These are phyloP conservation scores for Eucalyptus fibrosa DNA, from an alignment of 345 rosid species.

Conservation along the genomic window DNA sequence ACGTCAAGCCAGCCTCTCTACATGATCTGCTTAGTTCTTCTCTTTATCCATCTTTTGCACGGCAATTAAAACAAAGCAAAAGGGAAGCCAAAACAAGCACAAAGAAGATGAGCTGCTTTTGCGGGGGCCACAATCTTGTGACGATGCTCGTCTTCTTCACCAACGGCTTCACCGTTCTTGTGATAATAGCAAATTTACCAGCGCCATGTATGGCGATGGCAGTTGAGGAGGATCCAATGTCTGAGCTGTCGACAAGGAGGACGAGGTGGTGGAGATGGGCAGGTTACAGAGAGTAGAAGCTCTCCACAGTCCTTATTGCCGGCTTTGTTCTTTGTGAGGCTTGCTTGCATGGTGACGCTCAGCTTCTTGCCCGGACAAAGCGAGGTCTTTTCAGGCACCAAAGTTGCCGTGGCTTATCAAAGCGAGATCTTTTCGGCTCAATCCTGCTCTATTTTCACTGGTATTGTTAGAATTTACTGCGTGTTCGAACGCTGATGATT, in stretches of 20 bases:
- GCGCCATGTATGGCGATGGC: no score
- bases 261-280: slow-evolving; percentile 37
- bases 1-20: not conserved
- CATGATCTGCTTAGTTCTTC: not conserved
- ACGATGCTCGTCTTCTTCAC: not conserved
- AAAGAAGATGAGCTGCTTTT: slow-evolving; percentile 34
- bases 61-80: not conserved
- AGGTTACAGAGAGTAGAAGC: slow-evolving; percentile 60
- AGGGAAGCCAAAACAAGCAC: not conserved
- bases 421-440: slow-evolving; percentile 40
- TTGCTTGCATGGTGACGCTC: slow-evolving; percentile 2
- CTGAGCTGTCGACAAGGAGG: slow-evolving; percentile 8
- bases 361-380: slow-evolving; percentile 9
- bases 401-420: slow-evolving; percentile 85
- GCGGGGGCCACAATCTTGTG: slow-evolving; percentile 2
- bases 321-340: slow-evolving; percentile 30
- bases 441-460: not conserved
- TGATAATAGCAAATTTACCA: not conserved
- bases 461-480: not conserved
- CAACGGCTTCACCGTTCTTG: not conserved
- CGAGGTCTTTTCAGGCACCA: slow-evolving; percentile 31
- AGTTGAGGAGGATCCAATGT: not conserved
- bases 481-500: not conserved
- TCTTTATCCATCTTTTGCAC: not conserved
- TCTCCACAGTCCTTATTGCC: slow-evolving; percentile 44